Evolutionary conservation across 2,329 filamentous ascomycete genomes (phyloP).

Genomic region (Penicillium sp.): DNA sequence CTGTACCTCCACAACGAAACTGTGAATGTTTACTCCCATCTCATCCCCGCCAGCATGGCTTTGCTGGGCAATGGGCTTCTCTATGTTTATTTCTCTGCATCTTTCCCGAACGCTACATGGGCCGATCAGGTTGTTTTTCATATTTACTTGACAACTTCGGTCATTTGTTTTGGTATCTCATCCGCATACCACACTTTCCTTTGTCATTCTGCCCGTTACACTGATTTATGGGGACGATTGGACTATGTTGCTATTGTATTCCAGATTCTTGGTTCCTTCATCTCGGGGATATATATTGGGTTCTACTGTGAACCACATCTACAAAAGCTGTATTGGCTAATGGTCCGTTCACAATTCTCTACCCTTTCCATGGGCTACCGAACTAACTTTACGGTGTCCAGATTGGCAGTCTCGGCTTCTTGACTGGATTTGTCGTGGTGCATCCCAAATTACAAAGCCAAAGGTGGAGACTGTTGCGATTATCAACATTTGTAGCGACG

Average conservation of each 20-base stretch:
- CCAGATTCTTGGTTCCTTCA: slow-evolving; percentile 35
- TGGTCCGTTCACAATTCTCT: slow-evolving; percentile 24
- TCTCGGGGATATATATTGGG: slow-evolving; percentile 36
- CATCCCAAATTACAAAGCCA: slow-evolving; percentile 33
- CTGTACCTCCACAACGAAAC: slow-evolving; percentile 22
- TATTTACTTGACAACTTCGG: slow-evolving; percentile 17
- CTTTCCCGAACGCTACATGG: slow-evolving; percentile 10
- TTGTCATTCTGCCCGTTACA: slow-evolving; percentile 31
- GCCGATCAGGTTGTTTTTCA: slow-evolving; percentile 21
- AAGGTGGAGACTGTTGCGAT: slow-evolving; percentile 29
- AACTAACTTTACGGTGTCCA: neutral
- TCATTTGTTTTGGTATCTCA: slow-evolving; percentile 18
- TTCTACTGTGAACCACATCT: slow-evolving; percentile 35
- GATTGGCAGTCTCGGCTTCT: slow-evolving; percentile 31
- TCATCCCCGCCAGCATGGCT: slow-evolving; percentile 25
- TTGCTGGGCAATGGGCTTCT: slow-evolving; percentile 17
- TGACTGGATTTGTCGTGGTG: slow-evolving; percentile 35
- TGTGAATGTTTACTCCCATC: slow-evolving; percentile 26
- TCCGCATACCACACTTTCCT: slow-evolving; percentile 35
- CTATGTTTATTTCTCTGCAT: slow-evolving; percentile 9
- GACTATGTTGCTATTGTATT: slow-evolving; percentile 37
- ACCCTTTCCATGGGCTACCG: fast-evolving
- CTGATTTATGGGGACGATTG: slow-evolving; percentile 25
- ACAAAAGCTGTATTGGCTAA: slow-evolving; percentile 35
- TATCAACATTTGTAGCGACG: slow-evolving; percentile 30